Base-by-base conservation (phyloP, 305 asterid genomes). In the Fraxinus sp. region DNA sequence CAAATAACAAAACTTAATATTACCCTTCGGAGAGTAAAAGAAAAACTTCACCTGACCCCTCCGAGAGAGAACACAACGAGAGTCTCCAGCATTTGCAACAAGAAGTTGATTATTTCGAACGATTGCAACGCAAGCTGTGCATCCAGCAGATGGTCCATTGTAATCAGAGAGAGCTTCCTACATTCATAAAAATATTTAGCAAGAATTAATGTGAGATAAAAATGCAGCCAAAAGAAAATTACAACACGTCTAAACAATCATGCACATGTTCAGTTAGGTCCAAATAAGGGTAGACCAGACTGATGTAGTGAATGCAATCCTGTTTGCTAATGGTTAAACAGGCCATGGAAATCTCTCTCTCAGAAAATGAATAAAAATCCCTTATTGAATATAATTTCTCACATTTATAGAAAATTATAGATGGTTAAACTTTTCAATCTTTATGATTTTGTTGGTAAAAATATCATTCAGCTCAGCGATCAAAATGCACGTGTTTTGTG, bases 61-160 rank as follows among this genome's bases (percentile, higher is more conserved):
- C 82, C 93, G 91, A 55, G 97, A 93, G 83, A 96, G 81, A 64
- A 96, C 97, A 24, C 99, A 96, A 37, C 99, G 97, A 77, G 99
- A 94, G 90, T 95, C 99, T 78, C 99, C 98, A 74, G 97, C 98
- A 92, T 95, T 95, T 87, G 98, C 99, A 76, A 94, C 99, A 76
- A 92, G 68, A 83, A 94, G 89, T 81, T 83, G 90, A 83, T 89
- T 85, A 81, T 89, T 84, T 81, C 82, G 92, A 72, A 96, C 82
- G 74, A 94, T 83, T 83, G 99, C 97, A 85, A 92, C 93, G 83
- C 99, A 96, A 73, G 98, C 98, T 57, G 99, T 96, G 89, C 95
- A 83, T 76, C 99, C 98, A 81, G 98, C 88, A 88, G 90, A 90
- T 71, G 98, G 98, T 83, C 98, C 99, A 72, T 71, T 80, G 84